Base-by-base conservation (phyloP, 2,329 filamentous ascomycete genomes). In the Nigrospora sphaerica region DNA sequence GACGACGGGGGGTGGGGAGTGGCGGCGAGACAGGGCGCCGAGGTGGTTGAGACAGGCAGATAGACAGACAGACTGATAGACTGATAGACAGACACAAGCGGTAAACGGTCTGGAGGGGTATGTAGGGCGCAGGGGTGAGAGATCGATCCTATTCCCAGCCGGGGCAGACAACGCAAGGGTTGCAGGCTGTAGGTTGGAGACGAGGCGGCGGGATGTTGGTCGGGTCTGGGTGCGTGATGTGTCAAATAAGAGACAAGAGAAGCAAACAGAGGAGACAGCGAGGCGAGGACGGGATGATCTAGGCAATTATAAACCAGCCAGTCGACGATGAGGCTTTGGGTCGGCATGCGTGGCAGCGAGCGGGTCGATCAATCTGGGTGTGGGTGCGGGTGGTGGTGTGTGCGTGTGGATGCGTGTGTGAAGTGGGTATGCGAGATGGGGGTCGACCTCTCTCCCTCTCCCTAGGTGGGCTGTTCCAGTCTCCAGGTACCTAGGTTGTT, bases 271-370 rank as follows among this genome's bases (percentile, higher is more conserved):
- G 40, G 40, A 34, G 17, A 38, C 34, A 28, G 31, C 49, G 49
- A 54, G 50, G 50, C 50, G 41, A 52, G 48, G 50, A 47, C 50
- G 45, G 41, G 50, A 53, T 52, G 53, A 54, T 47, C 48, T 51
- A 55, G 48, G 50, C 19, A 55, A 54, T 61, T 60, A 60, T 60
- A 53, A 56, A 58, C 58, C 58, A 62, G 52, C 58, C 54, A 57
- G 56, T 58, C 13, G 52, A 48, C 55, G 52, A 55, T 58, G 58
- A 62, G 59, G 58, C 59, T 62, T 59, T 56, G 52, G 56, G 40
- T 32, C 40, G 42, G 33, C 53, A 56, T 58, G 57, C 57, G 54
- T 57, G 55, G 54, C 51, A 52, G 58, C 56, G 53, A 56, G 56
- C 57, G 55, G 42, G 34, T 44, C 42, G 28, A 44, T n/a, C 13